Base-by-base conservation (phyloP, 257 asterid species). In the Hygrophila difformis region DNA sequence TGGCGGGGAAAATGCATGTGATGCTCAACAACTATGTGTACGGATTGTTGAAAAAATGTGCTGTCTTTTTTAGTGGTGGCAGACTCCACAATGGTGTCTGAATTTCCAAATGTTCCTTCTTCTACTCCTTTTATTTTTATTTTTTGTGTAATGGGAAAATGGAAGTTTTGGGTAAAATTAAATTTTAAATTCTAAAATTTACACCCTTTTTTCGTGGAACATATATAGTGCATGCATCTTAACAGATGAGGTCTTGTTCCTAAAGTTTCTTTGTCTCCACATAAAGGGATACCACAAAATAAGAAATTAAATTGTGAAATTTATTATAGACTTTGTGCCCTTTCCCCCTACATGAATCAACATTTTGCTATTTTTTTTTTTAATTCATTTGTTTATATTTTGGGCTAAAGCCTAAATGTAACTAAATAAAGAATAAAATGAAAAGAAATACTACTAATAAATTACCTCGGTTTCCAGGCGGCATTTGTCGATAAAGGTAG, bases 381-480 rank as follows among this genome's bases (percentile, higher is more conserved):
- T n/a, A n/a, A n/a, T n/a, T n/a, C n/a, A n/a, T n/a, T n/a, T n/a
- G n/a, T n/a, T n/a, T n/a, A n/a, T 7, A 24, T 24, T 24, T 3
- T 24, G 6, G 3, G 9, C 2, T 3, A 39, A 12, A 3, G 6
- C 1, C 3, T 7, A 2, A 3, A 3, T 4, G 4, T 4, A 4
- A 2, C 4, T 2, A 18, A 2, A 18, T 39, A 18, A 29, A 21
- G 14, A 18, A 5, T 2, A 12, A 18, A 7, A 7, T 1, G 19
- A 4, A 18, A 3, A 44, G 2, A 8, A 16, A 21, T 12, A 12
- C 21, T 18, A 3, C 2, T 26, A 12, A 14, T n/a, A 10, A 39
- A 17, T 0, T 5, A 87, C 97, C 95, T 87, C 63, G 20, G 76
- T 44, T 63, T 87, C 82, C 19, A 87, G 93, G 28, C 69, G 67